Percentiles rank a stretch among this genome's conserved stretches.
These are phyloP conservation scores for Geotrichum klebahnii DNA, from an alignment of 1,139 yeast species.

Conservation along the genomic window DNA sequence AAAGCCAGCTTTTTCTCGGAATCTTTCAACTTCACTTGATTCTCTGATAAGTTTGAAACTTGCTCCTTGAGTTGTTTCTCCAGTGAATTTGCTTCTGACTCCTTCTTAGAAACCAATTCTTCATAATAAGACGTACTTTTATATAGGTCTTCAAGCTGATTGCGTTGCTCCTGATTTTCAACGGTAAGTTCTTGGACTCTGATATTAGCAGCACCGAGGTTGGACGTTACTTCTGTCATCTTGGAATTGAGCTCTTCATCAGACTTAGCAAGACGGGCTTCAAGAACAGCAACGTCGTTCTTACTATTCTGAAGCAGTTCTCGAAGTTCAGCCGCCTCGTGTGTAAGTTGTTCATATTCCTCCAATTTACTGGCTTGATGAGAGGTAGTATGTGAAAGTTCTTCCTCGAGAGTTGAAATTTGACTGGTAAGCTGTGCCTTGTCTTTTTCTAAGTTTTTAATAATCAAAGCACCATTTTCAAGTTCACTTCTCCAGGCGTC, in stretches of 20 bases:
- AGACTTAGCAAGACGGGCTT: constrained; percentile 37
- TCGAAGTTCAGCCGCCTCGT: constrained; percentile 32
- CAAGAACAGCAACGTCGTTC: constrained; percentile 40
- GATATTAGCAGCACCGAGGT: constrained; percentile 39
- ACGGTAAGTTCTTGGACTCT: constrained; percentile 46
- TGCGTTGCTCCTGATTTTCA: constrained; percentile 48
- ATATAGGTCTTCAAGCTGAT: constrained; percentile 41
- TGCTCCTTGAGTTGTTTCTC: constrained; percentile 29
- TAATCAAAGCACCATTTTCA: constrained; percentile 36
- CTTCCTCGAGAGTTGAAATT: constrained; percentile 31
- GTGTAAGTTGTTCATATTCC: constrained; percentile 30
- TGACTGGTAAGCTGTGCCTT: constrained; percentile 31
- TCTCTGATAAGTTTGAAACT: constrained; percentile 25
- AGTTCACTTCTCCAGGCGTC: constrained; percentile 37
- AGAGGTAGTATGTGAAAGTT: constrained; percentile 25
- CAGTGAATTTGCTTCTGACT: constrained; percentile 39
- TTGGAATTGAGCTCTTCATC: constrained; percentile 38
- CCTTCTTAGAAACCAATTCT: constrained; percentile 40
- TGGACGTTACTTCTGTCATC: constrained; percentile 31
- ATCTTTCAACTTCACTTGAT: constrained; percentile 20
- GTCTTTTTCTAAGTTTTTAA: constrained; percentile 37
- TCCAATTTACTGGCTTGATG: constrained; percentile 23
- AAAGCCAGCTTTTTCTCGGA: constrained; percentile 28
- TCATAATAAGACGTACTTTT: constrained; percentile 41
- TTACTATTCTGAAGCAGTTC: constrained; percentile 33